Conservation (phyloP, 768 basidiomycete species). For the Porphyrellus cyaneotinctus region DNA sequence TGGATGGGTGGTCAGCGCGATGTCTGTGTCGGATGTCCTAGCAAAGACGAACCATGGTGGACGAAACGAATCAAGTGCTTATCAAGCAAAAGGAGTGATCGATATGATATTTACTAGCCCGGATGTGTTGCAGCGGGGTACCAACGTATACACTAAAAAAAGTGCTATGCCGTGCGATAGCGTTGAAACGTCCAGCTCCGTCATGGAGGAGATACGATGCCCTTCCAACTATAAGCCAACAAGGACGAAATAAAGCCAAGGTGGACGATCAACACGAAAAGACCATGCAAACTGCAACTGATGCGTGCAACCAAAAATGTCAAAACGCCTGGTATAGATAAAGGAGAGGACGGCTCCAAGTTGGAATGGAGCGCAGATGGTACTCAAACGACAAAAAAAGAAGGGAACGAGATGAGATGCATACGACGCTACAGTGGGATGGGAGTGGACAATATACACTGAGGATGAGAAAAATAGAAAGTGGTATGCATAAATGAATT, state of each 20-base stretch:
- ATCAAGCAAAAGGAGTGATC: slow-evolving; percentile 8
- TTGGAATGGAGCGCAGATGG: slow-evolving; percentile 2
- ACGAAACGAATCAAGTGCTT: neutral
- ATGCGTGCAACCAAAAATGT: slow-evolving; percentile 1
- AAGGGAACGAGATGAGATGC: slow-evolving; percentile 18
- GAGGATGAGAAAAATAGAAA: slow-evolving; percentile 11
- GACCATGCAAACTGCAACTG: neutral
- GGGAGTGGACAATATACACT: slow-evolving; percentile 30
- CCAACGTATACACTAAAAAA: slow-evolving; percentile 4
- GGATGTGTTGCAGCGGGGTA: neutral
- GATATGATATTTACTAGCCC: neutral
- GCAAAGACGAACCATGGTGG: slow-evolving; percentile 9
- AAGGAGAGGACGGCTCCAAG: slow-evolving; percentile 18
- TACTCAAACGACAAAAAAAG: slow-evolving; percentile 2
- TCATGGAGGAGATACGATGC: slow-evolving; percentile 11
- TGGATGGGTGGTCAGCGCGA: slow-evolving; percentile 1
- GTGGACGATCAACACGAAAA: slow-evolving; percentile 1
- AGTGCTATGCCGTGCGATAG: slow-evolving; percentile 7
- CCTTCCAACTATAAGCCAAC: slow-evolving; percentile 3
- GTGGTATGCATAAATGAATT: slow-evolving; percentile 20
- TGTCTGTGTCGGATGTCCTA: neutral
- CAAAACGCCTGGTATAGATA: neutral
- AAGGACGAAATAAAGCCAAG: slow-evolving; percentile 7
- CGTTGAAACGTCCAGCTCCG: slow-evolving; percentile 21
- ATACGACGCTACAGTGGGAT: slow-evolving; percentile 31